Percentiles rank a stretch among this genome's conserved stretches.
phyloP scores from a whole-genome alignment of 208 protist species.

The Trypanosoma melophagium region DNA sequence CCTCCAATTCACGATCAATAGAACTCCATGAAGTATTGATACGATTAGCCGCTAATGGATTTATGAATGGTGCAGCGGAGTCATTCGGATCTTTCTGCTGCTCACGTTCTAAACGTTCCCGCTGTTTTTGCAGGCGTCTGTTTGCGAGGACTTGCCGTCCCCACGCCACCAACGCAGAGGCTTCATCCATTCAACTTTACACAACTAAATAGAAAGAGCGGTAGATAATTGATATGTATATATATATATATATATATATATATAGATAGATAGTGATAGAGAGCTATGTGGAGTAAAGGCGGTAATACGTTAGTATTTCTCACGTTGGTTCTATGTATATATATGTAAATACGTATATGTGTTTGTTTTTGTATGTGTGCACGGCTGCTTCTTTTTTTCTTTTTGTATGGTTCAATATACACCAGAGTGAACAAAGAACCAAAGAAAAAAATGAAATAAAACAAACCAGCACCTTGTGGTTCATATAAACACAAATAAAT shows the following conservation, averaged over 20 bases:
- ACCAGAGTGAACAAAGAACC: too few relatives aligned
- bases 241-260: background rate
- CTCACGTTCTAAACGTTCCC: background rate
- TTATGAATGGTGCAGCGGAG: background rate
- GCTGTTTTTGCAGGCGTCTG: conserved; percentile 14
- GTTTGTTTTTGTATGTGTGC: background rate
- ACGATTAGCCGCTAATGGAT: background rate
- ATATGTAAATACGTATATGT: background rate
- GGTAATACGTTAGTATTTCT: too few relatives aligned
- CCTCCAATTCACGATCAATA: background rate
- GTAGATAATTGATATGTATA: background rate
- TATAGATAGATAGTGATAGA: background rate
- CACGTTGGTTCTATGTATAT: background rate
- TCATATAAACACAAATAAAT: background rate
- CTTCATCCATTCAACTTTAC: conserved; percentile 18
- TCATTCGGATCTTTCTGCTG: too few relatives aligned
- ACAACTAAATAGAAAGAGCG: too few relatives aligned
- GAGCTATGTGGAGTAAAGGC: too few relatives aligned
- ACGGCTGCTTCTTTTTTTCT: background rate
- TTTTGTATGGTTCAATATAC: too few relatives aligned
- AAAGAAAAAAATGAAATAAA: too few relatives aligned
- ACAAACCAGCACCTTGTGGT: background rate
- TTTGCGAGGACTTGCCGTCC: conserved; percentile 24
- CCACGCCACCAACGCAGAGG: conserved; percentile 19
- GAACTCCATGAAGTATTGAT: background rate